Conservation (phyloP, 495 filamentous ascomycete species). For the Bombardia bombarda region DNA sequence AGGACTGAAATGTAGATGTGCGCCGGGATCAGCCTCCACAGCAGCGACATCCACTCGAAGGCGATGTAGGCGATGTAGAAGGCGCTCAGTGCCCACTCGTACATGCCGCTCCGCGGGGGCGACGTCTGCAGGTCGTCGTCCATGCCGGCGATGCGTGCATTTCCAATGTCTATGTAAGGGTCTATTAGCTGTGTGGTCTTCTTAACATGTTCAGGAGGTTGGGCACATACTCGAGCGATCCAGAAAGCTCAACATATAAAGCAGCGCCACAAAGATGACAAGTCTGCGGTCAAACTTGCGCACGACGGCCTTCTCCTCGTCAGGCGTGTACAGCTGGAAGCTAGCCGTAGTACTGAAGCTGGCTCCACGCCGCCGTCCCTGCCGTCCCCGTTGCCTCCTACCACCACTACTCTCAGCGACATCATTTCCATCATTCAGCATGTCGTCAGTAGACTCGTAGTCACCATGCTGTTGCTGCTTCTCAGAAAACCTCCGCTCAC, state of each 20-base stretch:
- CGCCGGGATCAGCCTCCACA: conserved; percentile 62
- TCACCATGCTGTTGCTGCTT: background rate
- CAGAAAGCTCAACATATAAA: conserved; percentile 77
- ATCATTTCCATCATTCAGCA: background rate
- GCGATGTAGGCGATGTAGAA: conserved; percentile 64
- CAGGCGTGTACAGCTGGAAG: conserved; percentile 59
- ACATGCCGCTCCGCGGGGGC: conserved; percentile 60
- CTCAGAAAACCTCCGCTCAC: background rate
- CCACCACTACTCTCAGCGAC: conserved; percentile 1
- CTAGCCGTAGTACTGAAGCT: conserved; percentile 28
- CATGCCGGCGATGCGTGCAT: conserved; percentile 69
- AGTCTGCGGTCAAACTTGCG: conserved; percentile 66
- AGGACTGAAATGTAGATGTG: conserved; percentile 56
- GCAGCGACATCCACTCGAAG: conserved; percentile 68
- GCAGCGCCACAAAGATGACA: conserved; percentile 69
- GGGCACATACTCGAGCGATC: conserved; percentile 65
- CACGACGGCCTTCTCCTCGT: conserved; percentile 67
- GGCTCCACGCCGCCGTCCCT: conserved; percentile 9
- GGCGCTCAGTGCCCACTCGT: conserved; percentile 70
- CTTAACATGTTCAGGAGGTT: no score
- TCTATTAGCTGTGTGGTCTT: no score
- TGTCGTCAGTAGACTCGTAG: no score
- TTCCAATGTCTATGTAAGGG: conserved; percentile 56
- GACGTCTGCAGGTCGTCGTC: conserved; percentile 53
- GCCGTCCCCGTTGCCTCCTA: background rate